A percentile compares a stretch with the other conserved stretches of the same genome.
Evolutionary conservation across 306 rosid species (phyloP).

Genomic region (Psophocarpus tetragonolobus): DNA sequence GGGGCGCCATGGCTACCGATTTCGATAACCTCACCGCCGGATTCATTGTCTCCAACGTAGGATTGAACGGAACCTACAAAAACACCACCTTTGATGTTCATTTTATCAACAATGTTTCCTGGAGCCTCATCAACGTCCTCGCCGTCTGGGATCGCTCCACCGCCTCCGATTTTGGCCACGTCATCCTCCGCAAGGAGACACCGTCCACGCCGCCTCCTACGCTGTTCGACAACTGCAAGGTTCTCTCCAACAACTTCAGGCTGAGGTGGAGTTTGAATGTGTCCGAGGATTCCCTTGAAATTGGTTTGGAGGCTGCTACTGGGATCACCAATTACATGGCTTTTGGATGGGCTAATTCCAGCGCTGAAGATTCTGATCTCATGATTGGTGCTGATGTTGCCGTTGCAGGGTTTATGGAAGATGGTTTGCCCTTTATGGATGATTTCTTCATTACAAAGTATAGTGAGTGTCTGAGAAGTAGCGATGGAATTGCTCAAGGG

Average conservation of each 20-base stretch:
- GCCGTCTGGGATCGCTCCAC: conserved; percentile 82
- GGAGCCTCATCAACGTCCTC: conserved; percentile 76
- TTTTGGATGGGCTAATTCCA: conserved; percentile 83
- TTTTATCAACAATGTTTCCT: conserved; percentile 55
- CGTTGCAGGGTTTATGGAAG: conserved; percentile 70
- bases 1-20: conserved; percentile 67
- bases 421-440: conserved; percentile 72
- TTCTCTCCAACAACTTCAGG: conserved; percentile 53
- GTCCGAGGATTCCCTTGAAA: conserved; percentile 54
- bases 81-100: conserved; percentile 58
- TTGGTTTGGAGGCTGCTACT: conserved; percentile 81
- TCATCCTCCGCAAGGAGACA: conserved; percentile 26
- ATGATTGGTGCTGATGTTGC: conserved; percentile 88
- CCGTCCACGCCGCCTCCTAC: conserved; percentile 36
- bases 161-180: conserved; percentile 77
- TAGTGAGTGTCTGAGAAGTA: conserved; percentile 58
- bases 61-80: conserved; percentile 56
- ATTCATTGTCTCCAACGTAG: conserved; percentile 58
- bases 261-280: conserved; percentile 73
- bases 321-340: conserved; percentile 77
- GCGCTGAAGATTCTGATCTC: conserved; percentile 41
- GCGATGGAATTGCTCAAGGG: conserved; percentile 59
- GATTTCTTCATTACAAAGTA: conserved; percentile 73
- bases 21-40: conserved; percentile 62
- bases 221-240: conserved; percentile 75